Percentiles rank a stretch among this genome's conserved stretches.
phyloP scores from a whole-genome alignment of 139 green algal genomes.

The Micromonas commoda region DNA sequence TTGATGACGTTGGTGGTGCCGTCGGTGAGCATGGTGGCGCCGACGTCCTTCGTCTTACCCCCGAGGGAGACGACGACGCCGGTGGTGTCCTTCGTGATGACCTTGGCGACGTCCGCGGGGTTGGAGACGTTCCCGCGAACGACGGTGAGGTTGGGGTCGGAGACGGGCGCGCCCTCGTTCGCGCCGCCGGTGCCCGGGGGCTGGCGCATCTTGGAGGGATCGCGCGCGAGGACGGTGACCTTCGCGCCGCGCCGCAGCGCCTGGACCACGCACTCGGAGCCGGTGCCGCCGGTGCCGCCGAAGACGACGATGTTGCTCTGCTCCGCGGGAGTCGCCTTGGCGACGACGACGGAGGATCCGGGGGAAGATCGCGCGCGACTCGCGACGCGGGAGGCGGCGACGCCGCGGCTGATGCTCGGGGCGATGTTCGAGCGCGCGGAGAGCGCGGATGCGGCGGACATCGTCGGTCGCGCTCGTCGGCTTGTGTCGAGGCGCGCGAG shows the following conservation, averaged over 20 bases:
- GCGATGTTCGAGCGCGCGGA: too few species aligned
- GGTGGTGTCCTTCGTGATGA: neutral
- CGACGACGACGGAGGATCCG: too few species aligned
- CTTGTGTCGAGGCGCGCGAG: too few species aligned
- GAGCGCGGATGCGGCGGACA: too few species aligned
- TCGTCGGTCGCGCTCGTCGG: too few species aligned
- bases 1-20: constrained; percentile 28
- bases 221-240: constrained; percentile 9
- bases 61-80: constrained; percentile 28
- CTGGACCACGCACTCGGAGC: constrained; percentile 17
- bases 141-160: constrained; percentile 22
- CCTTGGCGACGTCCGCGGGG: constrained; percentile 15
- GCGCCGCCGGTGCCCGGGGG: constrained; percentile 20
- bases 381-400: too few species aligned
- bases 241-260: constrained; percentile 8
- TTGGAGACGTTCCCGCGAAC: constrained; percentile 14
- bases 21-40: constrained; percentile 32
- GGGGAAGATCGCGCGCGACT: too few species aligned
- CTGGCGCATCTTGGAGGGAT: neutral
- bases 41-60: constrained; percentile 37
- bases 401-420: too few species aligned
- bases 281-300: constrained; percentile 20
- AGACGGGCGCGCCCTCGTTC: constrained; percentile 4
- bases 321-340: neutral
- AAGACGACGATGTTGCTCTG: constrained; percentile 23